Percentiles rank a stretch among this genome's conserved stretches.
Conservation (phyloP, 768 basidiomycete genomes). For the Candolleomyces aberdarensis region DNA sequence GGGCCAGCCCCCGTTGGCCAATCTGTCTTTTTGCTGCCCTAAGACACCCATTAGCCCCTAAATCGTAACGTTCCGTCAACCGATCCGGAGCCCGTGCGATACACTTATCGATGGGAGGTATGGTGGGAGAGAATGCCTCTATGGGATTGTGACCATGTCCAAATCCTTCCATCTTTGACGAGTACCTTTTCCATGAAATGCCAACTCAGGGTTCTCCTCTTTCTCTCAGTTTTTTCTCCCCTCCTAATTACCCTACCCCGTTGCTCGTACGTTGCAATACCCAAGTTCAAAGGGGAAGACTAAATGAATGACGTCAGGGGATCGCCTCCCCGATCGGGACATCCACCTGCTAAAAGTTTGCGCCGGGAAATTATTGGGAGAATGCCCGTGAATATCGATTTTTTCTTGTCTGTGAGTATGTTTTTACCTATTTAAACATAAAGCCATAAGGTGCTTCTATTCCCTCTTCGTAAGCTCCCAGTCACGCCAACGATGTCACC, state of each 20-base stretch:
- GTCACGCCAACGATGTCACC: neutral
- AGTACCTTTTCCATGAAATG: neutral
- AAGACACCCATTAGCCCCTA: too few relatives aligned
- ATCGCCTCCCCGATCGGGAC: neutral
- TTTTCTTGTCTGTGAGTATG: neutral
- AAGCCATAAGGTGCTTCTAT: neutral
- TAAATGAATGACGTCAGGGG: neutral
- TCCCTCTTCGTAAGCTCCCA: neutral
- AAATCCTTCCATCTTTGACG: neutral
- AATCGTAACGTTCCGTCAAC: too few relatives aligned
- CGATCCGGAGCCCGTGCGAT: too few relatives aligned
- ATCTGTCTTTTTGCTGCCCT: too few relatives aligned
- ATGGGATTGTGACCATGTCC: neutral
- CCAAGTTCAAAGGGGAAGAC: neutral
- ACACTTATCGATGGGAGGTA: too few relatives aligned
- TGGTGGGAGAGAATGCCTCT: neutral
- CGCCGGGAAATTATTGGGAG: neutral
- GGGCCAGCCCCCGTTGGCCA: too few relatives aligned
- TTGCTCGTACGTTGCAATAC: neutral
- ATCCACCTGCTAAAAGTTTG: neutral
- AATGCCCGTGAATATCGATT: neutral
- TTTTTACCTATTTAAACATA: neutral
- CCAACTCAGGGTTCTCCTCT: neutral
- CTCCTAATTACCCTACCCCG: neutral
- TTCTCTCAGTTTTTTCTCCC: neutral